A percentile compares a stretch with the other conserved stretches of the same genome.
Conservation (phyloP, 2,329 filamentous ascomycete genomes). For the Scedosporium boydii region DNA sequence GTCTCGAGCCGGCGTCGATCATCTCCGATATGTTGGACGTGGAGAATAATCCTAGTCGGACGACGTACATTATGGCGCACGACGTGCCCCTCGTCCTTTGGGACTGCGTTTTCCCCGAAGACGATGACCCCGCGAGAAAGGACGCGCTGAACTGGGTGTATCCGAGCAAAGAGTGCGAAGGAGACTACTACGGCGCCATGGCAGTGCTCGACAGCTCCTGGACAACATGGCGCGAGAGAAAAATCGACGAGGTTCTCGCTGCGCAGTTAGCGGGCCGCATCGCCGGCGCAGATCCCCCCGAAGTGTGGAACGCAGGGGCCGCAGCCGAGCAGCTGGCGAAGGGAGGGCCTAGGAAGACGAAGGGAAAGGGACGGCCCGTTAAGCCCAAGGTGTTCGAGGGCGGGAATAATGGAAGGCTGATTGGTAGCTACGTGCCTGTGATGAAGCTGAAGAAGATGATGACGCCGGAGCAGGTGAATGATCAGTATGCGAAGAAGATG, state of each 20-base stretch:
- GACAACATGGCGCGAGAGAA: conserved; percentile 71
- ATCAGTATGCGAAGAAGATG: conserved; percentile 51
- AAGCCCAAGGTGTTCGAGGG: conserved; percentile 39
- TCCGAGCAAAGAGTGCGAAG: conserved; percentile 30
- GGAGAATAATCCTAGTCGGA: conserved; percentile 59
- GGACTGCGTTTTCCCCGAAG: conserved; percentile 76
- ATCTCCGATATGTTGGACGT: conserved; percentile 69
- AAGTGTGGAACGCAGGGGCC: not conserved
- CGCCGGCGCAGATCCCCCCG: conserved; percentile 25
- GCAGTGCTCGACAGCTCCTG: conserved; percentile 69
- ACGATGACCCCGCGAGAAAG: conserved; percentile 22
- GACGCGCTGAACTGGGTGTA: conserved; percentile 72
- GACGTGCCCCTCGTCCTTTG: conserved; percentile 88
- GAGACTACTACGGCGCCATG: conserved; percentile 58
- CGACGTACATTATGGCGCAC: conserved; percentile 82
- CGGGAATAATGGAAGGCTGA: conserved; percentile 37
- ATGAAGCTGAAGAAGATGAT: conserved; percentile 40
- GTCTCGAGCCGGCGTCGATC: conserved; percentile 66
- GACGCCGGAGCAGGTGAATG: conserved; percentile 45
- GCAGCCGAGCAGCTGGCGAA: conserved; percentile 29
- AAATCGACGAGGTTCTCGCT: conserved; percentile 84
- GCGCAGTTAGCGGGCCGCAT: conserved; percentile 61
- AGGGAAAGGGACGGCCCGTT: conserved; percentile 12
- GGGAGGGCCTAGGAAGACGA: conserved; percentile 11
- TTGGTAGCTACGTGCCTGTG: conserved; percentile 44